Conservation (phyloP, 441 rosid genomes). For the Populus tomentosa region DNA sequence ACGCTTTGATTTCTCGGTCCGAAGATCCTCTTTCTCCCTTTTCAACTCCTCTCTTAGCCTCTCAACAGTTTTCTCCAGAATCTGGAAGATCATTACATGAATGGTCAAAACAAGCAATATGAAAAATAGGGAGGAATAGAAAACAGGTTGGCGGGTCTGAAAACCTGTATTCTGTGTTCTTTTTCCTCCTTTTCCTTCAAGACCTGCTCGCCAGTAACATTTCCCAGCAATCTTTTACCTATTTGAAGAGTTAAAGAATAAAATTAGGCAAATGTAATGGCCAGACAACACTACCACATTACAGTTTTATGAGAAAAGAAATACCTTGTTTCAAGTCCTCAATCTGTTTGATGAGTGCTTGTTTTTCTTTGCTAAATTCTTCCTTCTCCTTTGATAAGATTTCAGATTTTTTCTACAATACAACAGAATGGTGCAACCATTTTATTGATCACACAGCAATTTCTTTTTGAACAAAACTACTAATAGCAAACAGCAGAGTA, state of each 20-base stretch:
- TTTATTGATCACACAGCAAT: background rate
- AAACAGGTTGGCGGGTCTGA: constrained; percentile 1
- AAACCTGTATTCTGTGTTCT: constrained; percentile 86
- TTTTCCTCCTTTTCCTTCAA: constrained; percentile 92
- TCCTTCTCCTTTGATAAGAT: constrained; percentile 64
- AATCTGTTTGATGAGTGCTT: constrained; percentile 68
- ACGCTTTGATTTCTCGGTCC: constrained; percentile 42
- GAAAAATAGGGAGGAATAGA: constrained; percentile 7
- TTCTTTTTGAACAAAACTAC: background rate
- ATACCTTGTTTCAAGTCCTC: constrained; percentile 90
- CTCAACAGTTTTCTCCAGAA: constrained; percentile 59
- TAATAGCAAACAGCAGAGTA: background rate
- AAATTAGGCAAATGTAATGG: constrained; percentile 16
- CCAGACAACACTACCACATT: constrained; percentile 3
- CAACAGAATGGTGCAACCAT: constrained; percentile 1
- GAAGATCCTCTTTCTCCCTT: constrained; percentile 58
- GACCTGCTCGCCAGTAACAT: constrained; percentile 59
- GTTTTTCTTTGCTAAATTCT: constrained; percentile 64
- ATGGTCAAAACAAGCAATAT: constrained; percentile 1
- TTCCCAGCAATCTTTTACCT: constrained; percentile 56
- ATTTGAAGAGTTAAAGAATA: constrained; percentile 18
- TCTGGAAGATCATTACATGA: constrained; percentile 29
- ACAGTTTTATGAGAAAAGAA: background rate
- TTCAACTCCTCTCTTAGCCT: constrained; percentile 57
- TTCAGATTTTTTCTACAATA: constrained; percentile 41